Evolutionary conservation across 805 yeast genomes (phyloP).

Genomic region (Suhomyces tanzawaensis): DNA sequence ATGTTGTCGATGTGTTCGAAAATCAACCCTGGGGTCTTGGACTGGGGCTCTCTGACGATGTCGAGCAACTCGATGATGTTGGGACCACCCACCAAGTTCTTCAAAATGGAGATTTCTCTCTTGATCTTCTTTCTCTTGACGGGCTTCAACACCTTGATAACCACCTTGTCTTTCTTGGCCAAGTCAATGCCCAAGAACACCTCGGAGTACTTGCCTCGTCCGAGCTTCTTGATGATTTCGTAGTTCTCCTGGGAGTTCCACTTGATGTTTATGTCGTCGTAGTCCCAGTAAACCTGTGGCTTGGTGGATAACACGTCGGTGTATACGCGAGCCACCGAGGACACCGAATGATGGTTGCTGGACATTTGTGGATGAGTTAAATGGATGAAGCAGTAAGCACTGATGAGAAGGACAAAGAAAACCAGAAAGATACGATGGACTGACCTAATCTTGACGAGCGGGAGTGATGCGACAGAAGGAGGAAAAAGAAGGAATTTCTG

Average conservation of each 20-base stretch:
- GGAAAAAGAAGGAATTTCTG: too few relatives aligned
- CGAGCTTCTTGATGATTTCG: conserved; percentile 80
- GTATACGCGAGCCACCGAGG: conserved; percentile 73
- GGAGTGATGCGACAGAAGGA: too few relatives aligned
- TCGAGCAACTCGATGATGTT: conserved; percentile 74
- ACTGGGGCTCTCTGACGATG: conserved; percentile 81
- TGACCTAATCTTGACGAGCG: conserved; percentile 3
- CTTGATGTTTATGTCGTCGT: conserved; percentile 61
- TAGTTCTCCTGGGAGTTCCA: conserved; percentile 88
- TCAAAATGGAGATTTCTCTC: conserved; percentile 83
- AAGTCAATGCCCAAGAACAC: conserved; percentile 83
- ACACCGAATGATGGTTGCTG: conserved; percentile 19
- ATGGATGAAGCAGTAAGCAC: neutral
- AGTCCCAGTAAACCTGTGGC: conserved; percentile 84
- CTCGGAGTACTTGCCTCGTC: conserved; percentile 92
- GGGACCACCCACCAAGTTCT: conserved; percentile 82
- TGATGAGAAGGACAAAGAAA: conserved; percentile 1
- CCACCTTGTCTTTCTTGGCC: conserved; percentile 60
- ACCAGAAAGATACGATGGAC: conserved; percentile 1
- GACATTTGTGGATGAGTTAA: conserved; percentile 7
- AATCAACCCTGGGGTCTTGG: conserved; percentile 83
- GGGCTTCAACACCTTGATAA: conserved; percentile 89
- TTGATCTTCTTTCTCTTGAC: conserved; percentile 90
- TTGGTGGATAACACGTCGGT: conserved; percentile 73
- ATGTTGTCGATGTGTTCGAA: conserved; percentile 82